Base-by-base conservation (phyloP, 2,329 filamentous ascomycete species). In the Pseudogymnoascus sp. region DNA sequence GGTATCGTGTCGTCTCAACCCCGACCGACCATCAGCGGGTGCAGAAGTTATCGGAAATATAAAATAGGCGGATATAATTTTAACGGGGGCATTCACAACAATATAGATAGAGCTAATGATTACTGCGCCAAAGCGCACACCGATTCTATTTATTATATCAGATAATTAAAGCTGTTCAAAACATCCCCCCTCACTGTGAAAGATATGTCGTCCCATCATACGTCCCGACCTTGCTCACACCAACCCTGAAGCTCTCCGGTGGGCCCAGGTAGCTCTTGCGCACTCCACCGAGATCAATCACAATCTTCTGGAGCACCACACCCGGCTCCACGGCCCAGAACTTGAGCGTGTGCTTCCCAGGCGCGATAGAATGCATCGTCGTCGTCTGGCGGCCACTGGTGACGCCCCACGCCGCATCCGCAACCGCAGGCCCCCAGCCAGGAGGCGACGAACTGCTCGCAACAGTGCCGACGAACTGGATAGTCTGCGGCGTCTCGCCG, bases 271-370 rank as follows among this genome's bases (percentile, higher is more conserved):
- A 78, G 62, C 73, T 76, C 8, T 67, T 58, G 42, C 74, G 71
- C 12, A 77, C 69, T 3, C 75, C 76, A 4, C 76, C 77, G 19
- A 78, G 63, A 70, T 78, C 72, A 28, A 78, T 49, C 3, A 78
- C 71, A 22, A 78, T 65, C 65, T 76, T 77, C 67, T 77, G 72
- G 14, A 77, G 67, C 0, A 75, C 68, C 2, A 77, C 66, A 1
- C 72, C 74, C 0, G 74, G 69, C 58, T 76, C 73, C 19, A 75
- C 52, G 1, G 68, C 64, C 73, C 74, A 74, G 12, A 77, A 60
- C 62, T 71, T 74, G 41, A 76, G 33, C 0, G 68, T 73, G 66
- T 76, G 73, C 1, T 63, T 62, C 2, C 58, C 60, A 2, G 55
- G 61, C 14, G 12, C 65, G 39, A 66, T 62, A 49, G 65, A 62